A percentile compares a stretch with the other conserved stretches of the same genome.
phyloP scores from a whole-genome alignment of 495 filamentous ascomycete genomes.

The Aspergillus avenaceus region DNA sequence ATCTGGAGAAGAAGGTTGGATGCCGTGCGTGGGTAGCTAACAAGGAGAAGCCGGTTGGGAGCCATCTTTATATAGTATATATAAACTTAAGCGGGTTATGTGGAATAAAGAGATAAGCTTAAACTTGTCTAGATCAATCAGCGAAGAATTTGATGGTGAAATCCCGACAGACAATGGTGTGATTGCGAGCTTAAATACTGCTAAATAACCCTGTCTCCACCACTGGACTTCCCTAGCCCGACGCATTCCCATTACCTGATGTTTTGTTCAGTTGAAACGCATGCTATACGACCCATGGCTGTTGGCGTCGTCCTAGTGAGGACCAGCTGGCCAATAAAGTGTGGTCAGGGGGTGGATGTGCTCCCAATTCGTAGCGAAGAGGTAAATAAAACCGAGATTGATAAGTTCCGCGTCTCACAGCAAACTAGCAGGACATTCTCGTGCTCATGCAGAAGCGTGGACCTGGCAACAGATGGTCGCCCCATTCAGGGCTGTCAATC shows the following conservation, averaged over 20 bases:
- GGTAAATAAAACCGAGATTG: neutral
- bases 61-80: neutral
- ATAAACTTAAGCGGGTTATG: neutral
- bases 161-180: neutral
- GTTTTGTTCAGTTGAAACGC: neutral
- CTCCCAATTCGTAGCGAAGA: neutral
- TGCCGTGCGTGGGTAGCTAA: slow-evolving; percentile 34
- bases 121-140: neutral
- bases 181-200: neutral
- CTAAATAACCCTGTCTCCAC: neutral
- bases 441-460: neutral
- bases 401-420: neutral
- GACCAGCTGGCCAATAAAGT: neutral
- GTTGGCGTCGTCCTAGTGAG: neutral
- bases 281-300: neutral
- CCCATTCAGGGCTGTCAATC: neutral
- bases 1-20: slow-evolving; percentile 33
- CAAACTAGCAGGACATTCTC: neutral
- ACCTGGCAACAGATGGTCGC: neutral
- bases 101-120: neutral
- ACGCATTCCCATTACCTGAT: neutral
- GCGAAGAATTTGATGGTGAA: slow-evolving; percentile 1
- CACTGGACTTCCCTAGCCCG: neutral
- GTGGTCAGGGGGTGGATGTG: neutral
- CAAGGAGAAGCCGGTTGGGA: slow-evolving; percentile 14